Evolutionary conservation across 2,329 filamentous ascomycete genomes (phyloP).

Genomic region (Berkeleyomyces rouxiae): DNA sequence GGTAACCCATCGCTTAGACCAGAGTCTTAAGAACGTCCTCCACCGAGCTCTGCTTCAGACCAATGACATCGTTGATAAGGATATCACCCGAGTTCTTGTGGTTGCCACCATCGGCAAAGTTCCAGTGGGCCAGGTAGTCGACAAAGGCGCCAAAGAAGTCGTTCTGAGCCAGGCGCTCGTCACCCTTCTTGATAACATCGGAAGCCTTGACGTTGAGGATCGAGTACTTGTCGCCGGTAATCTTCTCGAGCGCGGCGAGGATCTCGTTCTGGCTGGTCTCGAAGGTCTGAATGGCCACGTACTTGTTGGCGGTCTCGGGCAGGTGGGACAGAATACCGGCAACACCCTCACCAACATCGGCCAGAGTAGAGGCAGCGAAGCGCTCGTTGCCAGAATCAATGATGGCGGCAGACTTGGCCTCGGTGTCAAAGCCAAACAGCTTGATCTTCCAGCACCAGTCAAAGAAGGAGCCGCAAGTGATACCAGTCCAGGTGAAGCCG

Average conservation of each 20-base stretch:
- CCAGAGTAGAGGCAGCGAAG: constrained; percentile 33
- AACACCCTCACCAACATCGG: constrained; percentile 30
- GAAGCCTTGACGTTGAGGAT: too few species aligned
- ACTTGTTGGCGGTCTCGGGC: constrained; percentile 35
- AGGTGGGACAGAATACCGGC: constrained; percentile 31
- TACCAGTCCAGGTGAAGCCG: constrained; percentile 32
- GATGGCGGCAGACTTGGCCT: constrained; percentile 26
- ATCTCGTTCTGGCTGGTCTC: constrained; percentile 30
- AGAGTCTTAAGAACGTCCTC: constrained; percentile 4
- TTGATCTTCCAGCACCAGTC: constrained; percentile 31
- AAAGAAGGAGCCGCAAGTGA: constrained; percentile 29
- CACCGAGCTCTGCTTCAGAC: neutral
- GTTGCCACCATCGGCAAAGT: constrained; percentile 2
- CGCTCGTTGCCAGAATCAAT: constrained; percentile 33
- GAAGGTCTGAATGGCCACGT: constrained; percentile 29
- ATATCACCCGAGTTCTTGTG: neutral
- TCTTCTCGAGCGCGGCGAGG: constrained; percentile 30
- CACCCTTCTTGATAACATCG: constrained; percentile 21
- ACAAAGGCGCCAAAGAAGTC: constrained; percentile 13
- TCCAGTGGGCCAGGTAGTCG: constrained; percentile 4
- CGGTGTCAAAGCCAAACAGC: constrained; percentile 25
- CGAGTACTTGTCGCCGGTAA: constrained; percentile 21
- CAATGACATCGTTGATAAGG: constrained; percentile 4
- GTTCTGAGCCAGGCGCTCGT: constrained; percentile 18
- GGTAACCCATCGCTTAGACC: neutral